Percentiles rank a stretch among this genome's conserved stretches.
Evolutionary conservation across 495 filamentous ascomycete species (phyloP).

Genomic region (Penicillium angulare): DNA sequence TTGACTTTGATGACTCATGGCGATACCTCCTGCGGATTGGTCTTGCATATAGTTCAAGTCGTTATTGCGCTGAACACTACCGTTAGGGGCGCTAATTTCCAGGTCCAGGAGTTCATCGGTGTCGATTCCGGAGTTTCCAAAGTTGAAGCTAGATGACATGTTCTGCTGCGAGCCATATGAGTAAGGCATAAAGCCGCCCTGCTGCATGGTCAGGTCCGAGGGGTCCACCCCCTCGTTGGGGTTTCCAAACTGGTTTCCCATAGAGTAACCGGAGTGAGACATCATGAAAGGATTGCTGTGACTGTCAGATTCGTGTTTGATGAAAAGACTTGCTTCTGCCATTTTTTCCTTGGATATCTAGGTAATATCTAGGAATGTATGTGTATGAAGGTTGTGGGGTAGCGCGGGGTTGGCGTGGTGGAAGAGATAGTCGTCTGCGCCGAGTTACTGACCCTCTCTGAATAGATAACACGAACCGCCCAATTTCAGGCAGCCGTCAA

Average conservation of each 20-base stretch:
- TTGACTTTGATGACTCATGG: slow-evolving; percentile 51
- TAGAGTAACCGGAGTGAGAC: slow-evolving; percentile 58
- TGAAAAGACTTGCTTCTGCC: slow-evolving; percentile 59
- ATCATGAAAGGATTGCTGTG: slow-evolving; percentile 54
- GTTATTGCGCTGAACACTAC: slow-evolving; percentile 33
- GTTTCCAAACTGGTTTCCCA: slow-evolving; percentile 66
- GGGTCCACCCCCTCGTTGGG: slow-evolving; percentile 74
- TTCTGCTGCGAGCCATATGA: slow-evolving; percentile 50
- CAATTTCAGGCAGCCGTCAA: slow-evolving; percentile 11
- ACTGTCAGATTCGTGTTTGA: slow-evolving; percentile 77
- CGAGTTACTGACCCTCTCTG: slow-evolving; percentile 27
- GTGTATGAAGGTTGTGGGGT: slow-evolving; percentile 7
- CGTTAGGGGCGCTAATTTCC: slow-evolving; percentile 49
- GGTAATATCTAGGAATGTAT: too few relatives aligned
- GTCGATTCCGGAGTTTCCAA: slow-evolving; percentile 53
- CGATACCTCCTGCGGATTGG: slow-evolving; percentile 43
- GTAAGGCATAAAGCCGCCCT: slow-evolving; percentile 50
- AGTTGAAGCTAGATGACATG: slow-evolving; percentile 51
- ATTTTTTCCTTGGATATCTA: slow-evolving; percentile 21
- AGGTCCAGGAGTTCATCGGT: slow-evolving; percentile 54
- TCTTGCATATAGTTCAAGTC: slow-evolving; percentile 48
- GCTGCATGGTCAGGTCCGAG: slow-evolving; percentile 75
- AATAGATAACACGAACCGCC: slow-evolving; percentile 2
- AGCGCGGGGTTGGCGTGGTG: slow-evolving; percentile 15
- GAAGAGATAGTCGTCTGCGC: slow-evolving; percentile 19